Percentiles rank a stretch among this genome's conserved stretches.
Evolutionary conservation across 2,329 filamentous ascomycete genomes (phyloP).

Genomic region (Harringtonia lauricola): DNA sequence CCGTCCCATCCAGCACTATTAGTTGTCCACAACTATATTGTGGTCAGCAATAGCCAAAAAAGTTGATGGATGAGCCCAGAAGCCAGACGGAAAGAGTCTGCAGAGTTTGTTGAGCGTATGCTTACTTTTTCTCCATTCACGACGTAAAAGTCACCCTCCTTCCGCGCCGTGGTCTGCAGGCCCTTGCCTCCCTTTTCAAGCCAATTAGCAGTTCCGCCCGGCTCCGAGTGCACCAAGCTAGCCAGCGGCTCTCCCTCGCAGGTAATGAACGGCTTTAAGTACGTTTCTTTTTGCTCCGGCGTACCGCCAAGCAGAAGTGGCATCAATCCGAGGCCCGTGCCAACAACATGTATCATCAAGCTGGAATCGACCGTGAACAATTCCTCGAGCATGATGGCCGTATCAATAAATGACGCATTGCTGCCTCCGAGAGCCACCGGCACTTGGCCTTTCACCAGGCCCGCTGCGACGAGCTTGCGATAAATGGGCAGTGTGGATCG

Average conservation of each 20-base stretch:
- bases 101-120: neutral
- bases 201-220: slow-evolving; percentile 39
- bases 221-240: slow-evolving; percentile 39
- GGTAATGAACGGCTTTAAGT: slow-evolving; percentile 35
- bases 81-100: no score
- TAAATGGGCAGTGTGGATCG: slow-evolving; percentile 35
- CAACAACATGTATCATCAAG: slow-evolving; percentile 36
- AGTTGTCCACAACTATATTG: slow-evolving; percentile 11
- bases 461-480: slow-evolving; percentile 27
- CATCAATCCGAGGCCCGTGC: slow-evolving; percentile 38
- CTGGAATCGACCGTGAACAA: slow-evolving; percentile 39
- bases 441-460: slow-evolving; percentile 36
- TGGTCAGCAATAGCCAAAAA: no score
- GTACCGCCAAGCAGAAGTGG: slow-evolving; percentile 35
- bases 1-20: slow-evolving; percentile 43
- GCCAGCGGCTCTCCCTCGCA: slow-evolving; percentile 34
- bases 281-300: slow-evolving; percentile 24
- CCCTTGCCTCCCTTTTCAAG: slow-evolving; percentile 36
- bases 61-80: no score
- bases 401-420: slow-evolving; percentile 31
- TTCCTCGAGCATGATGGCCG: slow-evolving; percentile 40
- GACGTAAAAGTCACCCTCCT: slow-evolving; percentile 38
- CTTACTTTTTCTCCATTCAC: slow-evolving; percentile 38
- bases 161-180: slow-evolving; percentile 34
- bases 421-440: slow-evolving; percentile 32